These are phyloP conservation scores for Amanita molliuscula DNA, from an alignment of 768 basidiomycete genomes.

Conservation along the genomic window DNA sequence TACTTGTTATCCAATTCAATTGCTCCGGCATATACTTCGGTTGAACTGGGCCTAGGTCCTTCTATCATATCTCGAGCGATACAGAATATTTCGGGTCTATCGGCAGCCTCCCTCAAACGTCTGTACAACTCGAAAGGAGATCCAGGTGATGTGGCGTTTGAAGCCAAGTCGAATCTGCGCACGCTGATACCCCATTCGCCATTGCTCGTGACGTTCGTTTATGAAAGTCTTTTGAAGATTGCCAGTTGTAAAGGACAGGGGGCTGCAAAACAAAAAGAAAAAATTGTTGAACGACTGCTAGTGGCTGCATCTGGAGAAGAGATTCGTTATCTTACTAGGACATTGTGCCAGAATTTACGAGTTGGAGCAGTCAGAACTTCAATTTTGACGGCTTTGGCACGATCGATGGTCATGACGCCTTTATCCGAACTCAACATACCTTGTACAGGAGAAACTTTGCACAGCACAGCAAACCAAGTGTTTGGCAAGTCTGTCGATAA, in stretches of 20 bases:
- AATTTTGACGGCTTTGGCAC: constrained; percentile 68
- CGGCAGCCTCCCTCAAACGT: constrained; percentile 42
- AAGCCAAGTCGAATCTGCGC: constrained; percentile 67
- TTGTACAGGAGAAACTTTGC: constrained; percentile 11
- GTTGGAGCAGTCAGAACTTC: constrained; percentile 86
- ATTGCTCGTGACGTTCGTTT: constrained; percentile 54
- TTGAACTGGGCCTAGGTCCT: constrained; percentile 62
- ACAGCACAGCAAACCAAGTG: constrained; percentile 20
- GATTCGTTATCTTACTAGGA: constrained; percentile 72
- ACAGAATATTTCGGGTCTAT: constrained; percentile 63
- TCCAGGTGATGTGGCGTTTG: constrained; percentile 81
- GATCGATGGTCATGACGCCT: constrained; percentile 61
- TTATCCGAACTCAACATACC: constrained; percentile 8
- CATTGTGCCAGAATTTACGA: constrained; percentile 62
- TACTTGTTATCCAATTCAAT: constrained; percentile 80
- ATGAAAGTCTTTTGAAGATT: constrained; percentile 58
- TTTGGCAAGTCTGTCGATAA: constrained; percentile 12
- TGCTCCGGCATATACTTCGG: constrained; percentile 59
- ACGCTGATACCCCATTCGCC: constrained; percentile 67
- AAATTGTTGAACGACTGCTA: constrained; percentile 72
- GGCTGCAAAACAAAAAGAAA: constrained; percentile 65
- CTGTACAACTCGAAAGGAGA: constrained; percentile 73
- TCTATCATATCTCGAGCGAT: constrained; percentile 61
- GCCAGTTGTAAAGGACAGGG: constrained; percentile 64
- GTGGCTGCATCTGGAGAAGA: constrained; percentile 83